phyloP scores from a whole-genome alignment of 345 rosid genomes.

The rapeseed (Brassica napus) region DNA sequence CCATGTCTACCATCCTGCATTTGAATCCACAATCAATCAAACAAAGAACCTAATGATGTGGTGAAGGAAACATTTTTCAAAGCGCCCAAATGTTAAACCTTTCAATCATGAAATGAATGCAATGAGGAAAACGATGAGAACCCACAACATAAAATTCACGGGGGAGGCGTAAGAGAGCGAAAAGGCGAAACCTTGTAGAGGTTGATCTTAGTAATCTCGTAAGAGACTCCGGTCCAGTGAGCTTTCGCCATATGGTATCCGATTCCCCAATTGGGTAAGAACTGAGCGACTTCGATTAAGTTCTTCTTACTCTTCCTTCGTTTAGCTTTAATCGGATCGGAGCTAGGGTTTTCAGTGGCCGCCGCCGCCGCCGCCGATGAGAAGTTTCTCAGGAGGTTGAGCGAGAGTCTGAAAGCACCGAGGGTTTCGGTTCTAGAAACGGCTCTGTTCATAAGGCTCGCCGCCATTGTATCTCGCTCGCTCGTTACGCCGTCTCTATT shows the following conservation, averaged over 20 bases:
- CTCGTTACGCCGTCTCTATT: neutral
- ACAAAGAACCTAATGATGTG: neutral
- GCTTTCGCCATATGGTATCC: slow-evolving; percentile 93
- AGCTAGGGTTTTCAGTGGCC: slow-evolving; percentile 36
- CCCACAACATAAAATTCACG: neutral
- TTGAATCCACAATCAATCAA: slow-evolving; percentile 20
- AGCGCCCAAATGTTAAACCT: neutral
- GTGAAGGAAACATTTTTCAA: neutral
- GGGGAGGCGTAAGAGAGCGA: neutral
- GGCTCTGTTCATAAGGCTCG: slow-evolving; percentile 46
- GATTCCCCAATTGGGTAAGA: slow-evolving; percentile 89
- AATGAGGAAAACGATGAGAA: neutral
- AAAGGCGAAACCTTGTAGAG: slow-evolving; percentile 71
- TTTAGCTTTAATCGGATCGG: slow-evolving; percentile 50
- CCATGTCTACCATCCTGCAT: slow-evolving; percentile 93
- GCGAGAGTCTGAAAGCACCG: slow-evolving; percentile 45
- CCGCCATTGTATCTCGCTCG: slow-evolving; percentile 43
- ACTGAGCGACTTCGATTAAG: slow-evolving; percentile 87
- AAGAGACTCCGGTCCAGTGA: slow-evolving; percentile 86
- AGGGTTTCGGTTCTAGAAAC: slow-evolving; percentile 30
- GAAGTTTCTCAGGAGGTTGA: slow-evolving; percentile 51
- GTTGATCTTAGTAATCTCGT: slow-evolving; percentile 90
- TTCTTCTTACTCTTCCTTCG: slow-evolving; percentile 89
- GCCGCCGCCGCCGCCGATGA: slow-evolving; percentile 36
- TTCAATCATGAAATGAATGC: neutral